Percentiles rank a stretch among this genome's conserved stretches.
Evolutionary conservation across 1,139 yeast species (phyloP).

Genomic region (Pichia sp.): DNA sequence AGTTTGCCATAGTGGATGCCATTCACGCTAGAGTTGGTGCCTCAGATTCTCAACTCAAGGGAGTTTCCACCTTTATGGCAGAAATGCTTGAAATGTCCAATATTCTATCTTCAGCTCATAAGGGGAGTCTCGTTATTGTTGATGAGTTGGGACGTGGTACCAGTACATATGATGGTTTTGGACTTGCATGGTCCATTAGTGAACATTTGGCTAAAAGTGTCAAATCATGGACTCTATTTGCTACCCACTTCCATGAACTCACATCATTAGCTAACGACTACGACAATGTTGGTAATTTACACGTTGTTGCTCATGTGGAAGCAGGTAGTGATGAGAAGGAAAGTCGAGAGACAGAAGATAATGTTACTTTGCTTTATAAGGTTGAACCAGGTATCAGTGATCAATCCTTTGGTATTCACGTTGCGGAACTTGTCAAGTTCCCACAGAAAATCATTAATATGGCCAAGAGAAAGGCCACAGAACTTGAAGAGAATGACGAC

Average conservation of each 20-base stretch:
- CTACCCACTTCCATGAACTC: slow-evolving; percentile 95
- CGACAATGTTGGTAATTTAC: slow-evolving; percentile 65
- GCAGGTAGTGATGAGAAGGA: slow-evolving; percentile 24
- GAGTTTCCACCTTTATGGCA: slow-evolving; percentile 95
- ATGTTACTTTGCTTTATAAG: slow-evolving; percentile 79
- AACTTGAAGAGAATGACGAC: slow-evolving; percentile 62
- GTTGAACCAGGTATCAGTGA: slow-evolving; percentile 92
- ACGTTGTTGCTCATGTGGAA: slow-evolving; percentile 89
- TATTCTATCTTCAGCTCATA: slow-evolving; percentile 78
- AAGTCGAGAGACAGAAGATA: slow-evolving; percentile 35
- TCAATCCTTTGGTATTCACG: slow-evolving; percentile 95
- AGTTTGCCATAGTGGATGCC: slow-evolving; percentile 79
- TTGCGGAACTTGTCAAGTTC: slow-evolving; percentile 90
- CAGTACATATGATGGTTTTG: slow-evolving; percentile 95
- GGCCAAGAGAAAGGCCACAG: slow-evolving; percentile 93
- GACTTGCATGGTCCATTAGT: slow-evolving; percentile 94
- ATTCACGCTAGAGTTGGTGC: slow-evolving; percentile 97
- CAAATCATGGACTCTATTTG: slow-evolving; percentile 79
- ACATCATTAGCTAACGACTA: slow-evolving; percentile 67
- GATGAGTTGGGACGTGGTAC: slow-evolving; percentile 98
- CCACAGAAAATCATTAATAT: slow-evolving; percentile 82
- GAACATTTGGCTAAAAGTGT: slow-evolving; percentile 70
- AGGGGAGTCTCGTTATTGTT: slow-evolving; percentile 78
- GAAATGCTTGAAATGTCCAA: slow-evolving; percentile 97
- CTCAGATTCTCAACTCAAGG: slow-evolving; percentile 93